These are phyloP conservation scores for Monosporascus sp. DNA, from an alignment of 2,329 filamentous ascomycete species.

Conservation along the genomic window DNA sequence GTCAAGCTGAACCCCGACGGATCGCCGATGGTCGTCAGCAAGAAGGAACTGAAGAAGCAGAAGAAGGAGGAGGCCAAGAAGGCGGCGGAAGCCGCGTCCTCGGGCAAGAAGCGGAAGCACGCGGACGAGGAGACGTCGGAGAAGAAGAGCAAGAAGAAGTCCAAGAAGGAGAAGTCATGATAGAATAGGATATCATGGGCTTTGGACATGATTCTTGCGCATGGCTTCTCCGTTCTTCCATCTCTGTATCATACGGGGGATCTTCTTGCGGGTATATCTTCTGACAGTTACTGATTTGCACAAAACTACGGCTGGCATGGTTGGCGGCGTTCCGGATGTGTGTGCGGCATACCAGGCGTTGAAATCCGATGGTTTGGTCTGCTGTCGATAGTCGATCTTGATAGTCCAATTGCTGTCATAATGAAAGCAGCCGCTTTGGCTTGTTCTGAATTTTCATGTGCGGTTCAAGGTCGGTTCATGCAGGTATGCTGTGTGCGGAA, in stretches of 20 bases:
- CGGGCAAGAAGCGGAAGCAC: conserved; percentile 66
- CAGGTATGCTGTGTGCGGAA: too few species aligned
- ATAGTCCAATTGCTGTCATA: too few species aligned
- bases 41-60: conserved; percentile 71
- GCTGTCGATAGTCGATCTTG: too few species aligned
- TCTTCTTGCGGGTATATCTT: too few species aligned
- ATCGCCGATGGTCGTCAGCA: conserved; percentile 62
- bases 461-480: too few species aligned
- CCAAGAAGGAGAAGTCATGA: conserved; percentile 56
- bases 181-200: conserved; percentile 28
- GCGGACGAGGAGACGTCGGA: conserved; percentile 55
- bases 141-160: conserved; percentile 57
- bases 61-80: conserved; percentile 57
- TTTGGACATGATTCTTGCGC: conserved; percentile 15
- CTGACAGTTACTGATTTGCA: too few species aligned
- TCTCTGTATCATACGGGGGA: conserved; percentile 21
- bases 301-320: conserved; percentile 15
- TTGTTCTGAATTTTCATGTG: too few species aligned
- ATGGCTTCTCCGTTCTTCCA: conserved; percentile 5
- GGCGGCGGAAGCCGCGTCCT: conserved; percentile 38
- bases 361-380: too few species aligned
- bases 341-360: conserved; percentile 18
- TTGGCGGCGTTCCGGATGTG: conserved; percentile 23
- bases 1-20: conserved; percentile 62
- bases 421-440: too few species aligned